Conservation (phyloP, 768 basidiomycete species). For the Lanmaoa rubissima region DNA sequence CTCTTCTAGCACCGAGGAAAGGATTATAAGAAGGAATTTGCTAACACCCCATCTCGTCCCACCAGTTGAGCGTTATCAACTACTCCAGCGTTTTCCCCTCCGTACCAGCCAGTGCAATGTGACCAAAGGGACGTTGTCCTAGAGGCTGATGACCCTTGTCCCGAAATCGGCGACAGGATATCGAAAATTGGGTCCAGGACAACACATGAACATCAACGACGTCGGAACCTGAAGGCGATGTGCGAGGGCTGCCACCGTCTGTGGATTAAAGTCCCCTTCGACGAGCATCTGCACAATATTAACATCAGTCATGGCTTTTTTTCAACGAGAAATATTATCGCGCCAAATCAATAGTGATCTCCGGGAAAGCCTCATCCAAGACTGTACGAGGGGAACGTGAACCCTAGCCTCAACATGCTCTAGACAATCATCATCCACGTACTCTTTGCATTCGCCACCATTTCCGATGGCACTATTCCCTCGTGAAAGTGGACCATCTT, state of each 20-base stretch:
- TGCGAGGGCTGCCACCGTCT: conserved; percentile 47
- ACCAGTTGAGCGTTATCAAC: background rate
- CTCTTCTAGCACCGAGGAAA: too few species aligned
- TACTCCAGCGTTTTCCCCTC: background rate
- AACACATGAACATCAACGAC: conserved; percentile 62
- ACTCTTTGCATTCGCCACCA: conserved; percentile 73
- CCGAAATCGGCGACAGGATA: conserved; percentile 49
- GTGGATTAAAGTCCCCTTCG: conserved; percentile 42
- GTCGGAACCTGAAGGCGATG: conserved; percentile 48
- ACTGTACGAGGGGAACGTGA: conserved; percentile 31
- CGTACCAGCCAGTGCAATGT: too few species aligned
- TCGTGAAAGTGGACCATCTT: conserved; percentile 69
- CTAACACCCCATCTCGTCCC: background rate
- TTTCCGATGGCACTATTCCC: conserved; percentile 59
- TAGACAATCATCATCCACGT: conserved; percentile 5
- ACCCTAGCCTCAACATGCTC: background rate
- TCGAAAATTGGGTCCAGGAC: conserved; percentile 47
- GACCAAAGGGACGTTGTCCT: background rate
- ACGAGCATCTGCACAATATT: conserved; percentile 41
- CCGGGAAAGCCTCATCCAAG: conserved; percentile 62
- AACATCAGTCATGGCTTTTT: background rate
- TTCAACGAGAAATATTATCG: conserved; percentile 4
- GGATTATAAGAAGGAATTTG: background rate
- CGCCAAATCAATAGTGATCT: conserved; percentile 62
- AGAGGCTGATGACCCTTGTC: conserved; percentile 44